A percentile compares a stretch with the other conserved stretches of the same genome.
phyloP scores from a whole-genome alignment of 495 filamentous ascomycete species.

The Aspergillus conjunctus region DNA sequence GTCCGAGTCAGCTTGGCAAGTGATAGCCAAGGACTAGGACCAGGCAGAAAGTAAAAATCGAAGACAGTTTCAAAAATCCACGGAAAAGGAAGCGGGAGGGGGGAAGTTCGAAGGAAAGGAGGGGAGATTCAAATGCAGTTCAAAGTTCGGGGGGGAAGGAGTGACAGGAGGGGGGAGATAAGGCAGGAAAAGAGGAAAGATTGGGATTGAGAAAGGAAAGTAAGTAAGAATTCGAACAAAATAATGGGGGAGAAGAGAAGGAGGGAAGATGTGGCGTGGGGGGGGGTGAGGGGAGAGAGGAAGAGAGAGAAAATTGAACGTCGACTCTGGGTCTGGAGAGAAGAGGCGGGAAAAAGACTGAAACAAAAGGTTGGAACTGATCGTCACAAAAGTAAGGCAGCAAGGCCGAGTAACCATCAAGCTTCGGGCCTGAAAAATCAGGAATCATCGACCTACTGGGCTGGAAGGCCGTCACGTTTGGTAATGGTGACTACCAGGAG shows the following conservation, averaged over 20 bases:
- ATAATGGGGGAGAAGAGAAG: slow-evolving; percentile 17
- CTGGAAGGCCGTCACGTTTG: slow-evolving; percentile 7
- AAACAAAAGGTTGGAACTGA: slow-evolving; percentile 30
- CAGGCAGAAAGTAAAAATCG: slow-evolving; percentile 38
- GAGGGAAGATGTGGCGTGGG: slow-evolving; percentile 25
- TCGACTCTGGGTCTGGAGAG: slow-evolving; percentile 30
- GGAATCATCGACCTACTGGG: slow-evolving; percentile 11
- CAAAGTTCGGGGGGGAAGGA: slow-evolving; percentile 19
- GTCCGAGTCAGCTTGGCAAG: slow-evolving; percentile 58
- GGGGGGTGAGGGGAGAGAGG: slow-evolving; percentile 20
- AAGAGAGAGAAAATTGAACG: slow-evolving; percentile 28
- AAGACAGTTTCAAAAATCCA: slow-evolving; percentile 28
- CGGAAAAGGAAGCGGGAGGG: slow-evolving; percentile 14
- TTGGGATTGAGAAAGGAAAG: slow-evolving; percentile 24
- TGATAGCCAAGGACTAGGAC: slow-evolving; percentile 55
- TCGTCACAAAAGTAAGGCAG: slow-evolving; percentile 28
- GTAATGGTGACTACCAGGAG: not conserved
- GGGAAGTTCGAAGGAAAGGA: slow-evolving; percentile 15
- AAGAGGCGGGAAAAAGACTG: slow-evolving; percentile 30
- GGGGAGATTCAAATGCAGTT: slow-evolving; percentile 20
- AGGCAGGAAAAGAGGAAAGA: slow-evolving; percentile 10
- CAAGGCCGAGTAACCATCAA: slow-evolving; percentile 14
- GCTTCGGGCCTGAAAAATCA: slow-evolving; percentile 18
- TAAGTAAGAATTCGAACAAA: slow-evolving; percentile 23
- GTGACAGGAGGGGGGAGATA: slow-evolving; percentile 23